Conservation (phyloP, 441 rosid species). For the Viola pubescens region DNA sequence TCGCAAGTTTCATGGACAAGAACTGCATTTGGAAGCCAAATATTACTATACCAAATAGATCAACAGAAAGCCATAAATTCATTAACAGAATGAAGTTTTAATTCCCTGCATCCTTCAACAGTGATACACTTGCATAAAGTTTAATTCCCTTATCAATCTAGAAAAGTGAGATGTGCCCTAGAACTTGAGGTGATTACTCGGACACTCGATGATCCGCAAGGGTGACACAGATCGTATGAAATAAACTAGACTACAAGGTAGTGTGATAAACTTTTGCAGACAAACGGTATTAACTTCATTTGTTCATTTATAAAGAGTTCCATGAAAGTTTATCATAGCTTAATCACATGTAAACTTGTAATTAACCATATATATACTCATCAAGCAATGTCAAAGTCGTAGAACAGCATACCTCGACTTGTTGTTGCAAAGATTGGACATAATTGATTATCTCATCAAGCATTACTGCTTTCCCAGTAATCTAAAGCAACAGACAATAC, state of each 20-base stretch:
- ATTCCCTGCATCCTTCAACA: too few species aligned
- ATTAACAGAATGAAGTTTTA: too few species aligned
- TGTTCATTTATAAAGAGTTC: neutral
- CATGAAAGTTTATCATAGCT: neutral
- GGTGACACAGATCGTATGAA: too few species aligned
- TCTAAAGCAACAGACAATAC: slow-evolving; percentile 38
- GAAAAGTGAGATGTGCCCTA: too few species aligned
- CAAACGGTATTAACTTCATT: neutral
- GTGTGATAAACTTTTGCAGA: neutral
- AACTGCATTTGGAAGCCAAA: slow-evolving; percentile 45
- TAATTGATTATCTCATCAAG: slow-evolving; percentile 94
- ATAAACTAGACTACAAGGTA: neutral
- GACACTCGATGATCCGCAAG: too few species aligned
- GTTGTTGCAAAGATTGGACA: slow-evolving; percentile 86
- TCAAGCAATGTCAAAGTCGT: neutral
- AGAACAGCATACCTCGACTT: slow-evolving; percentile 64
- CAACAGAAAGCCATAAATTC: too few species aligned
- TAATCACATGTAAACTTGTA: neutral
- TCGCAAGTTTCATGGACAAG: slow-evolving; percentile 91
- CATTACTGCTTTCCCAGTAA: slow-evolving; percentile 93
- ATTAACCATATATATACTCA: neutral
- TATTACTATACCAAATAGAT: slow-evolving; percentile 4
- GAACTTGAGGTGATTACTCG: too few species aligned
- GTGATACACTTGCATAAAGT: too few species aligned
- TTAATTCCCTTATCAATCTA: too few species aligned